Base-by-base conservation (phyloP, 495 filamentous ascomycete species). In the Glonium stellatum region DNA sequence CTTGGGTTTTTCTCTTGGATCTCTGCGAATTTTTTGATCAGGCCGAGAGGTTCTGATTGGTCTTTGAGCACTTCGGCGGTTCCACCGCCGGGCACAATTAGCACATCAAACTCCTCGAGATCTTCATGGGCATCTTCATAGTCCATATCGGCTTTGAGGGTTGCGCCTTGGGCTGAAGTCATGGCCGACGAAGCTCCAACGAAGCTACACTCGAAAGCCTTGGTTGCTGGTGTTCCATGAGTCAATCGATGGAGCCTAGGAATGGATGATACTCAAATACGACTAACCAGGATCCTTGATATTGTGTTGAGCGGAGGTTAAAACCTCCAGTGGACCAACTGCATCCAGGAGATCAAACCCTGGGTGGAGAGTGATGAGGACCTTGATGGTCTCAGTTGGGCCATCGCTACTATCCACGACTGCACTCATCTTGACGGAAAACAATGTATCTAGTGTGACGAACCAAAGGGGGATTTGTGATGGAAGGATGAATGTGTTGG, bases 101-200 rank as follows among this genome's bases (percentile, higher is more conserved):
- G 76, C 60, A 90, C 79, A 69, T 91, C 86, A 64, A 86, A 88
- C 36, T 88, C 83, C 41, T 79, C 65, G 48, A 90, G 78, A 23
- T 79, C 77, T 36, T 84, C 76, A 67, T 84, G 69, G 44, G 86
- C 85, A 61, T 87, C 84, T 67, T 82, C 81, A 73, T 69, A 77
- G 69, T 75, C 66, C 60, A 78, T 76, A 68, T 80, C 70, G 42
- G 77, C 76, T 61, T 73, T 73, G 67, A 80, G 61, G 60, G 72
- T 73, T 39, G 73, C 61, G 55, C 75, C 75, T 56, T 78, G 75
- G 51, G 64, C 67, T 27, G 74, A 72, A 52, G 61, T 71, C 55
- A 75, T 71, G 54, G 63, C 57, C n/a, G 70, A 60, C 4, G 58
- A 41, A 11, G 61, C 50, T 50, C 71, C 74, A 22, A 72, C 75